phyloP scores from a whole-genome alignment of 495 filamentous ascomycete genomes.

The Penicillium samsonianum region DNA sequence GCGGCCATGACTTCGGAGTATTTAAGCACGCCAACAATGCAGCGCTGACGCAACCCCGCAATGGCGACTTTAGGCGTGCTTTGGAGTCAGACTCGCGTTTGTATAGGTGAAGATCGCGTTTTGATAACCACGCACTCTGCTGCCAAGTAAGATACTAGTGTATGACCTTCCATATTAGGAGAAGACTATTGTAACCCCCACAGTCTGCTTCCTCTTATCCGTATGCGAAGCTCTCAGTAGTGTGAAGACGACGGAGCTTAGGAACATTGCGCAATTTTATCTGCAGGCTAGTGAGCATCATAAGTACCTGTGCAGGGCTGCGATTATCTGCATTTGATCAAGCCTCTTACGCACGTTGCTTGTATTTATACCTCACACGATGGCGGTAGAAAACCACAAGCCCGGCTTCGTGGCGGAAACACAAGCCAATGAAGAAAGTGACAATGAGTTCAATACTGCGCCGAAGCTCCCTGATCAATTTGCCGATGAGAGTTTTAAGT shows the following conservation, averaged over 20 bases:
- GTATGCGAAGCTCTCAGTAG: background rate
- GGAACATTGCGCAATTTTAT: constrained; percentile 18
- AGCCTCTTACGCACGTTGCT: background rate
- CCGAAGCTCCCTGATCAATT: constrained; percentile 40
- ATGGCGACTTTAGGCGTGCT: constrained; percentile 23
- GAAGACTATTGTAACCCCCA: background rate
- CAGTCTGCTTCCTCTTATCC: background rate
- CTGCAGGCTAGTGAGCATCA: background rate
- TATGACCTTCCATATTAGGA: background rate
- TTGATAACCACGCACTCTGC: background rate
- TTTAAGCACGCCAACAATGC: constrained; percentile 32
- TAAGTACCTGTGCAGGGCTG: background rate
- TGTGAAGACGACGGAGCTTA: constrained; percentile 11
- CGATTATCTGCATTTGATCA: background rate
- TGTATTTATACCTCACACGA: background rate
- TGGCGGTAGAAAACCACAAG: background rate
- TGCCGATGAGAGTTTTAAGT: constrained; percentile 47
- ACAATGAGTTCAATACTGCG: constrained; percentile 3
- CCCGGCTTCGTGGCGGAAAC: background rate
- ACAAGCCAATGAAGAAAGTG: constrained; percentile 4
- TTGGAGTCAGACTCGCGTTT: constrained; percentile 3
- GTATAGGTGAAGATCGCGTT: background rate
- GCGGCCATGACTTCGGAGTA: background rate
- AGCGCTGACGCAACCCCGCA: constrained; percentile 19
- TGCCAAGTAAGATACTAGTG: background rate